A percentile compares a stretch with the other conserved stretches of the same genome.
These are phyloP conservation scores for Penicillium lagena DNA, from an alignment of 495 filamentous ascomycete genomes.

Conservation along the genomic window DNA sequence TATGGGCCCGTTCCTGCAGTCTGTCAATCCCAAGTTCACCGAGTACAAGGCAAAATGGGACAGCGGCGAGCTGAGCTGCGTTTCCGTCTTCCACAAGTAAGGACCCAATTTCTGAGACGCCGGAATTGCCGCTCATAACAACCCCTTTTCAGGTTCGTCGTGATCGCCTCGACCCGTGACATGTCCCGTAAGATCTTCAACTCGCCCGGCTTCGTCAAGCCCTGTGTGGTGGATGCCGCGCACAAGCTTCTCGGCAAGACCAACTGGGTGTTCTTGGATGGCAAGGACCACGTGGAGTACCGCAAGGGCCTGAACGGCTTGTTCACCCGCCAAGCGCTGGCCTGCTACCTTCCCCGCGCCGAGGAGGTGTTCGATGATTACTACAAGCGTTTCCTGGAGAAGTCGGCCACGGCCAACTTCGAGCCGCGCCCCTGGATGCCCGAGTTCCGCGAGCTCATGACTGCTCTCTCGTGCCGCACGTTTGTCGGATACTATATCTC, in stretches of 20 bases:
- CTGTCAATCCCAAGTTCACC: conserved; percentile 84
- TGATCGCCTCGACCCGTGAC: conserved; percentile 92
- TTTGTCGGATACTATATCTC: conserved; percentile 95
- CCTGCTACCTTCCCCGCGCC: conserved; percentile 82
- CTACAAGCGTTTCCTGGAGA: conserved; percentile 68
- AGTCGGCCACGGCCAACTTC: conserved; percentile 59
- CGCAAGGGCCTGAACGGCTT: conserved; percentile 93
- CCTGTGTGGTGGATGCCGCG: conserved; percentile 92
- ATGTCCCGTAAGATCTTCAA: conserved; percentile 98
- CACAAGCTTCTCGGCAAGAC: conserved; percentile 86
- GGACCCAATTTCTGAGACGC: conserved; percentile 19
- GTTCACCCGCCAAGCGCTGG: conserved; percentile 87
- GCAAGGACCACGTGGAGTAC: conserved; percentile 91
- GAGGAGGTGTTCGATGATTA: conserved; percentile 88
- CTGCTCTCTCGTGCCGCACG: conserved; percentile 87
- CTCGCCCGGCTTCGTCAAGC: conserved; percentile 86
- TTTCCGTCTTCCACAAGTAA: conserved; percentile 99
- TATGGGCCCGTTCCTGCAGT: conserved; percentile 91
- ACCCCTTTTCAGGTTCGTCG: conserved; percentile 69
- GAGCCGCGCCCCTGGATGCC: conserved; percentile 83
- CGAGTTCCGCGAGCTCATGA: conserved; percentile 92
- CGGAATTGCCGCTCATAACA: neutral
- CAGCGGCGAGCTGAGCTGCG: conserved; percentile 87
- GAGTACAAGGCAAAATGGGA: conserved; percentile 89
- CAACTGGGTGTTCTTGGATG: conserved; percentile 98